Evolutionary conservation across 1,284 basidiomycete genomes (phyloP).

Genomic region (Caloboletus inedulis): DNA sequence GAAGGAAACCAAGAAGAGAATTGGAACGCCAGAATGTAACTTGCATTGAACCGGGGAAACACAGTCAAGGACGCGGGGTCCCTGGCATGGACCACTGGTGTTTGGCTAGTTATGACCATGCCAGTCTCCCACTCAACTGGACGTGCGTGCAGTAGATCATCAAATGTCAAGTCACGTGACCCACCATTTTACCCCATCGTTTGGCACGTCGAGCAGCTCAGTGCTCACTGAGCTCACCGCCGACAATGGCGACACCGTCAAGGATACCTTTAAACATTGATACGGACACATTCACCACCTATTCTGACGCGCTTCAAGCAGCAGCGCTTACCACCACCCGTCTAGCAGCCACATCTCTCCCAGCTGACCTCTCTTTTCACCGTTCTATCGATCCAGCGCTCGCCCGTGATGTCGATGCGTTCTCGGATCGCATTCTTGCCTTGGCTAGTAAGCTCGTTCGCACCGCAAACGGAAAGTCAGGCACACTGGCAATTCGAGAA

Average conservation of each 20-base stretch:
- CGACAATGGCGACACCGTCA: constrained; percentile 17
- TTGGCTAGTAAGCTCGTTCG: constrained; percentile 64
- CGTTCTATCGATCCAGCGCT: constrained; percentile 76
- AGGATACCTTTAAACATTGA: constrained; percentile 10
- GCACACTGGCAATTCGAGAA: constrained; percentile 55
- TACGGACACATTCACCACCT: constrained; percentile 36
- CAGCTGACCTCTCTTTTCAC: constrained; percentile 77
- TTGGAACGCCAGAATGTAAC: constrained; percentile 69
- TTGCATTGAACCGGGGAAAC: constrained; percentile 23
- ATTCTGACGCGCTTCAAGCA: constrained; percentile 52
- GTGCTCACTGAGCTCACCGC: neutral
- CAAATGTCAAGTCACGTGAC: constrained; percentile 12
- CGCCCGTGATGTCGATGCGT: constrained; percentile 61
- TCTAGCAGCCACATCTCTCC: constrained; percentile 51
- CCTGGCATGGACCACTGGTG: neutral
- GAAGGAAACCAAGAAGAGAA: constrained; percentile 87
- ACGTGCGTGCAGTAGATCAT: neutral
- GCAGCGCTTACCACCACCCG: constrained; percentile 60
- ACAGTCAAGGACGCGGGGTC: neutral
- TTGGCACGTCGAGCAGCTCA: neutral
- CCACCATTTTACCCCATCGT: neutral
- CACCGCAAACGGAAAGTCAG: constrained; percentile 41
- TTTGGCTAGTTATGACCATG: neutral
- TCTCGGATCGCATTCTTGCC: constrained; percentile 57
- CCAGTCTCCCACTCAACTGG: neutral